phyloP scores from a whole-genome alignment of 257 asterid genomes.

The Fraxinus pennsylvanica region DNA sequence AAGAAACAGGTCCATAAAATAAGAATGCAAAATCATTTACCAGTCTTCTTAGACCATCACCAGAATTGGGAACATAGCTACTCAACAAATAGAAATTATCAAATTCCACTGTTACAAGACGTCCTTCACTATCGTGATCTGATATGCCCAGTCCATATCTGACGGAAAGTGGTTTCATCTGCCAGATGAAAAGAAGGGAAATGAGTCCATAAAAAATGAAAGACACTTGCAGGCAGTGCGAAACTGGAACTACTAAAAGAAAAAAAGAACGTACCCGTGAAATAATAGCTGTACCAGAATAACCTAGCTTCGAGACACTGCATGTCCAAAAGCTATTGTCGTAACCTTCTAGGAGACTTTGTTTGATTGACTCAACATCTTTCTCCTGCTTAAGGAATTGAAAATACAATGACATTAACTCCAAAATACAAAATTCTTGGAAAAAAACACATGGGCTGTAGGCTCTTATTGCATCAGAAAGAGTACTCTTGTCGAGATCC shows the following conservation, averaged over 20 bases:
- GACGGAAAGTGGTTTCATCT: conserved; percentile 84
- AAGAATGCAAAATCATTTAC: conserved; percentile 39
- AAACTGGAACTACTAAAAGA: not conserved
- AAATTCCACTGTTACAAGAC: conserved; percentile 86
- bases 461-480: not conserved
- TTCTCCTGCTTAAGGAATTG: conserved; percentile 64
- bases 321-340: conserved; percentile 91
- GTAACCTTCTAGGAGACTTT: conserved; percentile 69
- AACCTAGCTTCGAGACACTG: conserved; percentile 85
- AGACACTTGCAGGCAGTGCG: conserved; percentile 9
- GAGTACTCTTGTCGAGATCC: not conserved
- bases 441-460: not conserved
- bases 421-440: not conserved
- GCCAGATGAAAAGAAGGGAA: conserved; percentile 28
- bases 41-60: conserved; percentile 90
- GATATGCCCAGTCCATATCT: conserved; percentile 86
- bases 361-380: conserved; percentile 72
- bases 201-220: not conserved
- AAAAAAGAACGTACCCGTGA: conserved; percentile 62
- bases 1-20: conserved; percentile 1
- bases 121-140: conserved; percentile 94
- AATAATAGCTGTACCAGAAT: conserved; percentile 91
- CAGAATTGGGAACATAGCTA: conserved; percentile 92
- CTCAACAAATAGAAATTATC: conserved; percentile 67
- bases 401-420: conserved; percentile 17